Evolutionary conservation across 345 rosid species (phyloP).

Genomic region (Microcos paniculata): DNA sequence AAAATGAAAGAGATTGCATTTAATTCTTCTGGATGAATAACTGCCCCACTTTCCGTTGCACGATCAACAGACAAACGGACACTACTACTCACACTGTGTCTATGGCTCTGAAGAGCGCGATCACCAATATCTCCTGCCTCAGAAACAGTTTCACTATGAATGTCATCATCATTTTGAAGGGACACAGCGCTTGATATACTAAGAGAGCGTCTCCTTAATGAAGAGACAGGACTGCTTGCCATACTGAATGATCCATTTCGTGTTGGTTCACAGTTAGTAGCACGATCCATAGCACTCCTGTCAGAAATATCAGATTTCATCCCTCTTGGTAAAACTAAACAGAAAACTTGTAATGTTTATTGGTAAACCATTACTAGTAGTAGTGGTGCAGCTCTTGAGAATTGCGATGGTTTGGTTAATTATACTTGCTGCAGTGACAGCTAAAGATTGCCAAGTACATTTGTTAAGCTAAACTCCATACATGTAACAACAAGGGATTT

Average conservation of each 20-base stretch:
- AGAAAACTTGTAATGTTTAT: background rate
- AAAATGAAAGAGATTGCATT: slow-evolving; percentile 31
- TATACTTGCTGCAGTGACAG: background rate
- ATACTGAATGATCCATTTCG: slow-evolving; percentile 36
- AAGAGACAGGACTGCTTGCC: slow-evolving; percentile 48
- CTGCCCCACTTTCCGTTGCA: slow-evolving; percentile 38
- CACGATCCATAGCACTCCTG: slow-evolving; percentile 46
- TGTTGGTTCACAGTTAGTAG: slow-evolving; percentile 18
- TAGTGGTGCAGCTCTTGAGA: background rate
- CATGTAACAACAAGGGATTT: background rate
- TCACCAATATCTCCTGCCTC: slow-evolving; percentile 94
- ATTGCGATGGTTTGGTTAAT: background rate
- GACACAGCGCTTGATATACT: slow-evolving; percentile 37
- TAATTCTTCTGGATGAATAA: slow-evolving; percentile 24
- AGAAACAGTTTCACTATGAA: slow-evolving; percentile 63
- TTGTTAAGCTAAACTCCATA: background rate
- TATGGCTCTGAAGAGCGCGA: slow-evolving; percentile 56
- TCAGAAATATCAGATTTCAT: slow-evolving; percentile 14
- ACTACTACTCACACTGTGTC: slow-evolving; percentile 45
- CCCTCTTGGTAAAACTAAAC: background rate
- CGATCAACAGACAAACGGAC: slow-evolving; percentile 38
- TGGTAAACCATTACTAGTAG: too few species aligned
- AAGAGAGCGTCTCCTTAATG: slow-evolving; percentile 46
- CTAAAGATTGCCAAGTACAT: background rate
- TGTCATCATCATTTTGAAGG: slow-evolving; percentile 39